Evolutionary conservation across 345 rosid species (phyloP), one percentile per base, ranked within the genome.

Genomic region (Lenwebbia sp.): DNA sequence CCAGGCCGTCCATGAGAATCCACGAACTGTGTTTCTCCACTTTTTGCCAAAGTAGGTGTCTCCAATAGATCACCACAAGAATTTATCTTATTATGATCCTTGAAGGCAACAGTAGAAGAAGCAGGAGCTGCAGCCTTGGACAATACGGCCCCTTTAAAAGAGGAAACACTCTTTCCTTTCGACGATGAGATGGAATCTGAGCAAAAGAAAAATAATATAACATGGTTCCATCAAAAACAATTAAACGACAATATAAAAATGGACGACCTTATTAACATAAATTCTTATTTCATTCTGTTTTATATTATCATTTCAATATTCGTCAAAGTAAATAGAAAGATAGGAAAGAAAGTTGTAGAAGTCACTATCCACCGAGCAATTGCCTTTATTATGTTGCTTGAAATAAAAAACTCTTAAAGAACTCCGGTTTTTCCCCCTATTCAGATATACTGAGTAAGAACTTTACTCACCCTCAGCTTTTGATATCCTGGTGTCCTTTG

Each of bases 1-100:
- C 91, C 89, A 90, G 96, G 90, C 87, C 87, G 93, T 83, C 90
- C 92, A 86, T 85, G 87, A 87, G 93, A 87, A 86, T 87, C 93
- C 53, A 86, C 86, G 70, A 92, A 60, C 70, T 87, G 92, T 57
- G 84, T 58, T 86, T 92, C 94, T 62, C 88, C 88, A 78, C 83
- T 90, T 85, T 90, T 92, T 87, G 84, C 89, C 87, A 92, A 90
- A 83, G 86, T 60, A 22, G 87, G 89, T 85, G 82, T 84, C 81
- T 87, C 96, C 88, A 87, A 90, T 47, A 81, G 85, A 84, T 93
- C 96, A 84, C 85, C 81, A 88, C 88, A 52, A 41, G 94, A 88
- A 87, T 84, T 89, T 44, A 53, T 84, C 90, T 89, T 92, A 88
- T 90, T 95, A 86, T 88, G 57, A 86, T 57, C 90, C 89, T 88